Base-by-base conservation (phyloP, 139 green algal species). In the Coccomyxa sp. region DNA sequence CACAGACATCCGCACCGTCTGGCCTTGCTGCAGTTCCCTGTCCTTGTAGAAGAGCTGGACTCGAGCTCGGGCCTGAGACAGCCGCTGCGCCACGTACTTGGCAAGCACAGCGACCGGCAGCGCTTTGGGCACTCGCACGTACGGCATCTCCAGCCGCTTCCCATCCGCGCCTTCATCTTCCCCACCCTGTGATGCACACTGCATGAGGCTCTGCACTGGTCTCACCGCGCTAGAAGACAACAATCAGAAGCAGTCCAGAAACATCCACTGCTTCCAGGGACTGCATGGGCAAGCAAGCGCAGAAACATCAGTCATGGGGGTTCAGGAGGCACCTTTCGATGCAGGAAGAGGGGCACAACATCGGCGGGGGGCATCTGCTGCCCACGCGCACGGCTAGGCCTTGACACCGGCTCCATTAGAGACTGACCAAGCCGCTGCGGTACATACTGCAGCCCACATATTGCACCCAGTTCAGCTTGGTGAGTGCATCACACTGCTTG, bases 141-240 rank as follows among this genome's bases (percentile, higher is more conserved):
- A 84, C 1, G 81, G 81, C 81, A 28, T 27, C 45, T 84, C 81
- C 67, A 84, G 67, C 18, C 51, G 18, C 13, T 30, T 27, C 79
- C 51, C 9, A 12, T 25, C 80, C 31, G 58, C 79, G 25, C 1
- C 25, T 3, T 3, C 25, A 27, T 79, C 74, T 79, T 27, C 74
- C 16, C 23, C 74, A 31, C 28, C 31, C 74, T 79, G 74, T 17
- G 25, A 27, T 58, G 74, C 74, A 51, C 38, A 51, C 7, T 51
- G 30, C 74, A 23, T 38, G 74, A 27, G 28, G 11, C 74, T 15
- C 25, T 79, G 74, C n/a, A 23, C 74, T 79, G n/a, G 23, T 23
- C 28, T n/a, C n/a, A n/a, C n/a, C n/a, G n/a, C n/a, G n/a, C 21
- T 31, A 45, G 74, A 38, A 21, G 23, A 45, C 9, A 10, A 45